Evolutionary conservation across 192 early-diverging fungal species (phyloP), one percentile per base, ranked within the genome.

Genomic region (Mortierella claussenii): DNA sequence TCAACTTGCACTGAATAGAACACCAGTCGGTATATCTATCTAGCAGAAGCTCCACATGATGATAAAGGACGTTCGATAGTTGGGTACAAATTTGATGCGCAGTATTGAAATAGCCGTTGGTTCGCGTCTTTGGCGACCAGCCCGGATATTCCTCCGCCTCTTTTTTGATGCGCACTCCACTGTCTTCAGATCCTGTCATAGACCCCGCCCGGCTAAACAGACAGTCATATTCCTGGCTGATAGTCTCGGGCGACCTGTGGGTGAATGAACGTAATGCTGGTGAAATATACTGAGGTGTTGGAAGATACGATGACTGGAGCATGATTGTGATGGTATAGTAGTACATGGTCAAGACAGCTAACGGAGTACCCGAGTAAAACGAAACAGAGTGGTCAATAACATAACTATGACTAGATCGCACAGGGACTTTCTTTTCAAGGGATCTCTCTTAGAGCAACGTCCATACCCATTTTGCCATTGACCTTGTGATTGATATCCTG

Each of bases 321-420:
- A 76, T 62, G 12, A 76, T 61, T 10, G 73, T 76, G 33, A 76
- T 76, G 5, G 73, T 76, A 21, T 76, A 76, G 36, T 76, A 76
- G 15, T 55, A 67, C 64, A 76, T 54, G 12, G 53, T 62, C 44
- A 76, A 12, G n/a, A 76, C 34, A 11, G 52, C 73, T 76, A 59
- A 11, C 2, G 24, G 33, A 24, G 32, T 6, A 47, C 48, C 9
- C 7, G 48, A 24, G 30, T 13, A 55, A 47, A n/a, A 49, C 3
- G 7, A 37, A 59, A 33, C 7, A 3, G 1, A 9, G 20, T 9
- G 9, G 7, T 51, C 24, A 51, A 30, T 51, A 51, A 23, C 13
- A 8, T 23, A 23, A 10, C 47, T 24, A 49, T 23, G 1, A 11
- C 23, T 49, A 15, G 21, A 20, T 1, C 17, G 10, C 17, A 20